Conservation (phyloP, 2,329 filamentous ascomycete genomes). For the Pezicula neosporulosa region DNA sequence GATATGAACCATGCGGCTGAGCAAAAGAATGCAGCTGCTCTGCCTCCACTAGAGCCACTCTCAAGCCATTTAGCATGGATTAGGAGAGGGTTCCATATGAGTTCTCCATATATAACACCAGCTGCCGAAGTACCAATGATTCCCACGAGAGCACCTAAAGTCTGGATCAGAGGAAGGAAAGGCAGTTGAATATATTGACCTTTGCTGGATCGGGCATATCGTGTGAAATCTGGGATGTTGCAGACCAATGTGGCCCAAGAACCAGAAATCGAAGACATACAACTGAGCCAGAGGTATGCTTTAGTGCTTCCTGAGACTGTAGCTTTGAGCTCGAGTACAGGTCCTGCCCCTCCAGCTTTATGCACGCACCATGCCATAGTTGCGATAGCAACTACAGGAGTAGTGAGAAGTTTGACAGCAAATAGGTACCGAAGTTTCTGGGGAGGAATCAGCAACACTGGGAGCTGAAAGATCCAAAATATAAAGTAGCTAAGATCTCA, state of each 20-base stretch:
- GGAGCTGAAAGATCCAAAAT: constrained; percentile 29
- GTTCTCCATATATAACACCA: too few species aligned
- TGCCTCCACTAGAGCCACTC: too few species aligned
- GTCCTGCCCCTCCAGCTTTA: constrained; percentile 43
- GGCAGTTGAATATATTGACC: constrained; percentile 36
- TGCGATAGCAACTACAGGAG: constrained; percentile 57
- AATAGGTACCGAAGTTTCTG: constrained; percentile 48
- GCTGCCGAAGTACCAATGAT: too few species aligned
- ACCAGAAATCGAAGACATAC: constrained; percentile 27
- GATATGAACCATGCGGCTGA: constrained; percentile 52
- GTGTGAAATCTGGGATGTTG: constrained; percentile 32
- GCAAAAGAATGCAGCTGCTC: constrained; percentile 42
- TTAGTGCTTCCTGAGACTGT: constrained; percentile 21
- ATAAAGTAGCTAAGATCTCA: constrained; percentile 52
- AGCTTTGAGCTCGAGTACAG: constrained; percentile 19
- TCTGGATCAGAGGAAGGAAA: constrained; percentile 32
- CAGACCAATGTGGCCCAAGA: constrained; percentile 28
- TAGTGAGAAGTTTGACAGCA: constrained; percentile 43
- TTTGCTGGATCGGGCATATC: constrained; percentile 24
- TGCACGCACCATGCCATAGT: constrained; percentile 62
- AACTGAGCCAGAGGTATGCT: constrained; percentile 23
- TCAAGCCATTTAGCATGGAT: too few species aligned
- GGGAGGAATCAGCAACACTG: constrained; percentile 47
- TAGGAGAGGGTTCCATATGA: too few species aligned
- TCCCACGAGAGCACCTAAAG: too few species aligned